Base-by-base conservation (phyloP, 108 stramenopile genomes). In the Aurantiochytrium sp. region DNA sequence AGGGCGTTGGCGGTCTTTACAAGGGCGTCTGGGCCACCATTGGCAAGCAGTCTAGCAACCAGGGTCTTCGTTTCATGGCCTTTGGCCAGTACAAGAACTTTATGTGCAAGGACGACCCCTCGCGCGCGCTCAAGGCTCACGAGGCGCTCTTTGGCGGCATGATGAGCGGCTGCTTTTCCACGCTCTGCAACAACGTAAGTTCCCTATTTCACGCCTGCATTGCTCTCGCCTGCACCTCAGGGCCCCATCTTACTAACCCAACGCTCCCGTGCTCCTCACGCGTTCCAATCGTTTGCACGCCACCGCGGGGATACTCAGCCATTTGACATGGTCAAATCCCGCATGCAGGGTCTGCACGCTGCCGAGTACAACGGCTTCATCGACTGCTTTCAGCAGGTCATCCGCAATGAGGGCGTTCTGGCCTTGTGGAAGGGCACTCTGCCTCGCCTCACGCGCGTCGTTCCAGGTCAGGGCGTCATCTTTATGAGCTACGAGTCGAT, bases 281-380 rank as follows among this genome's bases (percentile, higher is more conserved):
- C n/a, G n/a, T n/a, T n/a, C n/a, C n/a, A n/a, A n/a, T n/a, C n/a
- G n/a, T n/a, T n/a, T n/a, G n/a, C n/a, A n/a, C n/a, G n/a, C n/a
- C n/a, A n/a, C n/a, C n/a, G n/a, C n/a, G n/a, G n/a, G n/a, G n/a
- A n/a, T n/a, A n/a, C n/a, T n/a, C n/a, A 65, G 89, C 96, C 97
- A 5, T 97, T 97, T 88, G 98, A 99, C 91, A 97, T 99, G 50
- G 97, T 98, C 53, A 99, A 99, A 90, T 98, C 98, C 22, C 92
- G 97, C 55, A 97, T 99, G 97, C 98, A 99, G 93, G 98, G 96
- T 45, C 93, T 96, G 15, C 91, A 96, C 22, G 95, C 96, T 48
- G 90, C 91, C n/a, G 92, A 91, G 87, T 99, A 98, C 92, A 88
- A 90, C 19, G 89, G 88, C 37, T 97, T 97, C 3, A 55, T 96